phyloP scores from a whole-genome alignment of 1,284 basidiomycete genomes.

The Ustilago tritici region DNA sequence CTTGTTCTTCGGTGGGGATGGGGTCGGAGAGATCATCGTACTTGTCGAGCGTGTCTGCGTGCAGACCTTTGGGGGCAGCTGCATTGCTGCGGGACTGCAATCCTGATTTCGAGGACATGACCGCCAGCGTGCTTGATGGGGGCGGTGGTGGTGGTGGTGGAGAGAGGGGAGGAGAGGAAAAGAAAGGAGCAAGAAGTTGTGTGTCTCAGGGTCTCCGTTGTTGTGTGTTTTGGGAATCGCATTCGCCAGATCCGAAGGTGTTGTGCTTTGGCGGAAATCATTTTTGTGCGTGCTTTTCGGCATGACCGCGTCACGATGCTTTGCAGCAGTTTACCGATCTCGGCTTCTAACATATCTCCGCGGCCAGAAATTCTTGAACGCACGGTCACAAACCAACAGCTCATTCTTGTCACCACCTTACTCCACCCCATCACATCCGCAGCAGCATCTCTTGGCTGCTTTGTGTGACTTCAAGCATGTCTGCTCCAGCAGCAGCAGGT shows the following conservation, averaged over 20 bases:
- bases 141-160: constrained; percentile 2
- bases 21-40: constrained; percentile 55
- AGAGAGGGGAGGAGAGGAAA: not conserved
- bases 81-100: constrained; percentile 22
- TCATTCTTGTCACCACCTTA: not conserved
- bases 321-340: constrained; percentile 5
- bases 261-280: not conserved
- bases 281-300: constrained; percentile 18
- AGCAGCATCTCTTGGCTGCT: not conserved
- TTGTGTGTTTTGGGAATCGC: constrained; percentile 1
- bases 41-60: constrained; percentile 47
- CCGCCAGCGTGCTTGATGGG: not conserved
- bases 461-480: constrained; percentile 11
- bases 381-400: constrained; percentile 12
- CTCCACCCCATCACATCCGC: not conserved
- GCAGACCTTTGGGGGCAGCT: constrained; percentile 17
- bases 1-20: constrained; percentile 60
- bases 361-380: constrained; percentile 7
- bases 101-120: constrained; percentile 14
- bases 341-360: constrained; percentile 8
- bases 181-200: not conserved
- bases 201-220: not conserved
- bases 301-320: constrained; percentile 30
- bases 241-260: constrained; percentile 5
- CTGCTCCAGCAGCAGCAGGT: constrained; percentile 1